These are phyloP conservation scores for Salix suchowensis DNA, from an alignment of 345 rosid genomes.

Conservation along the genomic window DNA sequence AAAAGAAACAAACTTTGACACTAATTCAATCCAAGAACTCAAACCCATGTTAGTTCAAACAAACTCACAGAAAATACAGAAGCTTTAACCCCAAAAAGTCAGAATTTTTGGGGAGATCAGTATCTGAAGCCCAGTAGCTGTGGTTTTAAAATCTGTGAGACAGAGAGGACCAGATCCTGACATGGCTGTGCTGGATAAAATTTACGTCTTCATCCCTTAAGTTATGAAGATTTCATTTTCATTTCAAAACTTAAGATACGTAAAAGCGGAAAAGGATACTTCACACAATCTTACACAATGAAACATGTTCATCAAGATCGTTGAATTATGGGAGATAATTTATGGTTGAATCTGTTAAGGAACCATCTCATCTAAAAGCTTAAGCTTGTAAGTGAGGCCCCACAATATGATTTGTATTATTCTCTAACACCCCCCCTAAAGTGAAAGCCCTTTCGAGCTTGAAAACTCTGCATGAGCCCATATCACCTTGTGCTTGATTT, in stretches of 20 bases:
- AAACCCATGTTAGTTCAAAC: not conserved
- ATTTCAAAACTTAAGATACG: not conserved
- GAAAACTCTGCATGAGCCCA: no score
- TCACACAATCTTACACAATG: no score
- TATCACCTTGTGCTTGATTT: no score
- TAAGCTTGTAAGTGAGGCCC: no score
- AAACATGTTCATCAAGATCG: no score
- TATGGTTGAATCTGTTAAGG: rapidly evolving
- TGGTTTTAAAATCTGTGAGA: not conserved
- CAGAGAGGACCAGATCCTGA: not conserved
- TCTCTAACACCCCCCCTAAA: no score
- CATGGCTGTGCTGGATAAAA: not conserved
- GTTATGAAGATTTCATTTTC: not conserved
- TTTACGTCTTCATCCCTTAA: not conserved
- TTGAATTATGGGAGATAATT: not conserved
- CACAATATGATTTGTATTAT: no score
- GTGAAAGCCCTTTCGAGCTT: no score
- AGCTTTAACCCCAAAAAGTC: not conserved
- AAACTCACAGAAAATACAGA: not conserved
- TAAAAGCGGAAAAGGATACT: not conserved
- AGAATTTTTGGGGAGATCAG: not conserved
- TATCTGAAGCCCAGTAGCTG: not conserved
- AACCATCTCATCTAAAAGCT: no score
- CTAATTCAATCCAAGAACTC: not conserved
- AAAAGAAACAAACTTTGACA: not conserved